phyloP scores from a whole-genome alignment of 305 asterid species.

The Galium porrigens region DNA sequence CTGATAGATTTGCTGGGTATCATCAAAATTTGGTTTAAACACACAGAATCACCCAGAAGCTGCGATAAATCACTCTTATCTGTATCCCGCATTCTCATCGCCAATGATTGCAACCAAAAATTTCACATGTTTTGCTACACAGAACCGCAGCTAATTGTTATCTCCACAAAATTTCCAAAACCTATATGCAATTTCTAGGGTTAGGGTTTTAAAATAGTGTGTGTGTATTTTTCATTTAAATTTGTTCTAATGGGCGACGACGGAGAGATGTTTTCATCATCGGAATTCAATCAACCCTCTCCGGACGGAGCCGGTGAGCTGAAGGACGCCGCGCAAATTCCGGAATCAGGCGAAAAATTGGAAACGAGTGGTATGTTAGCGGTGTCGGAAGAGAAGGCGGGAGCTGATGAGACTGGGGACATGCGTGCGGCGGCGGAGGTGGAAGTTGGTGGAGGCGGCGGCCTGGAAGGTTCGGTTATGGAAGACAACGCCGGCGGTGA shows the following conservation, averaged over 20 bases:
- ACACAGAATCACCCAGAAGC: background rate
- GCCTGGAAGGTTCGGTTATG: slow-evolving; percentile 13
- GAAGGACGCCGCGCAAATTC: slow-evolving; percentile 20
- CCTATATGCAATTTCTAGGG: slow-evolving; percentile 28
- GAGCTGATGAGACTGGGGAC: slow-evolving; percentile 7
- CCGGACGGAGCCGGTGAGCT: slow-evolving; percentile 9
- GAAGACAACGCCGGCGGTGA: slow-evolving; percentile 13
- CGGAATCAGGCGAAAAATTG: slow-evolving; percentile 14
- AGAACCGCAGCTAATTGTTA: background rate
- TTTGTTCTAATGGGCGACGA: slow-evolving; percentile 29
- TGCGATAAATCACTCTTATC: background rate
- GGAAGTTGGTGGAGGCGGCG: slow-evolving; percentile 17
- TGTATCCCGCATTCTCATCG: background rate
- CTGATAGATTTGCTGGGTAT: background rate
- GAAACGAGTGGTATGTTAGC: slow-evolving; percentile 5
- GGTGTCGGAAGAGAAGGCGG: slow-evolving; percentile 7
- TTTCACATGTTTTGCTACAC: background rate
- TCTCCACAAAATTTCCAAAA: background rate
- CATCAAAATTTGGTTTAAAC: background rate
- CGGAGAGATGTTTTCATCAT: slow-evolving; percentile 18
- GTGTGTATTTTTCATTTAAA: background rate
- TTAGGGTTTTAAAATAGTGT: slow-evolving; percentile 36
- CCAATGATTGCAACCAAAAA: background rate
- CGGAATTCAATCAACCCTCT: slow-evolving; percentile 23
- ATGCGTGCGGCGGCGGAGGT: slow-evolving; percentile 14